phyloP scores from a whole-genome alignment of 129 eudicot genomes.

The Chrysanthemum makinoi region DNA sequence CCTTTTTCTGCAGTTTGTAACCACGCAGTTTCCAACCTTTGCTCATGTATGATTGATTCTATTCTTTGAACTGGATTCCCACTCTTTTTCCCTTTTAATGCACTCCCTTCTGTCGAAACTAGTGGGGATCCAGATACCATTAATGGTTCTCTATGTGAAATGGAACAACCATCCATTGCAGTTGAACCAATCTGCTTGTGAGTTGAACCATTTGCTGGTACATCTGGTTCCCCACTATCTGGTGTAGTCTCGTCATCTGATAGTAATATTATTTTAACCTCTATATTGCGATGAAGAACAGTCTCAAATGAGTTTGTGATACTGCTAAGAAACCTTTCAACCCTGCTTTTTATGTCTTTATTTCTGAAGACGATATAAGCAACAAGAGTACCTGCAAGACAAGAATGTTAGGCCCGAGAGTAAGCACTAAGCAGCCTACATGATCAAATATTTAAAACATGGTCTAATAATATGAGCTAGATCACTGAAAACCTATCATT shows the following conservation, averaged over 20 bases:
- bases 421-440: background rate
- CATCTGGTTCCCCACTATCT: conserved; percentile 23
- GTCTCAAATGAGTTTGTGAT: conserved; percentile 86
- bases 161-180: conserved; percentile 16
- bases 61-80: conserved; percentile 77
- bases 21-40: conserved; percentile 95
- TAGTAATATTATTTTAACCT: conserved; percentile 60
- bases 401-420: background rate
- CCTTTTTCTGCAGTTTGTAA: conserved; percentile 88
- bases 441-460: background rate
- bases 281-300: conserved; percentile 63
- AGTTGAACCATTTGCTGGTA: conserved; percentile 17
- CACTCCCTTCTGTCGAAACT: background rate
- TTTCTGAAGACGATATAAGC: conserved; percentile 77
- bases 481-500: conserved; percentile 11
- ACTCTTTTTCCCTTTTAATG: conserved; percentile 41
- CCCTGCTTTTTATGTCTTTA: conserved; percentile 66
- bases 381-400: conserved; percentile 64
- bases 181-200: conserved; percentile 29
- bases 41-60: conserved; percentile 85
- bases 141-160: conserved; percentile 10
- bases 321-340: conserved; percentile 86
- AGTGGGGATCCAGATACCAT: background rate
- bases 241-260: conserved; percentile 40
- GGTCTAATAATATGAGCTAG: background rate